Conservation (phyloP, 192 early-diverging fungal genomes). For the Coemansia sp. region DNA sequence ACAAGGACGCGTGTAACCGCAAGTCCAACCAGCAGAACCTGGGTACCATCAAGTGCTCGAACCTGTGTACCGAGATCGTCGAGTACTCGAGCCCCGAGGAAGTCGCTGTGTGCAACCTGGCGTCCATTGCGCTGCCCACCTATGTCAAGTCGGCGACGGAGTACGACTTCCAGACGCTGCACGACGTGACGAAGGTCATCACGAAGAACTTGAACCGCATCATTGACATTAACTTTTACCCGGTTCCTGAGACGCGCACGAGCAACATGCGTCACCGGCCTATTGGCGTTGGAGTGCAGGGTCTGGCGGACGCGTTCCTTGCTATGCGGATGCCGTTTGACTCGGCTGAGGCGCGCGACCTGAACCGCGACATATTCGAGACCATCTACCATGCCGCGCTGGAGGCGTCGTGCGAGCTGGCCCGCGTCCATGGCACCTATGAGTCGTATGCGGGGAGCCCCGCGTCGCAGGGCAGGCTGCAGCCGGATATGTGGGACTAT, state of each 20-base stretch:
- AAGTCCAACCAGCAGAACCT: conserved; percentile 99
- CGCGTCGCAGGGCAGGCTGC: conserved; percentile 86
- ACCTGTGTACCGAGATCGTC: conserved; percentile 98
- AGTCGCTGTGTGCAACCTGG: conserved; percentile 97
- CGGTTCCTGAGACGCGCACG: conserved; percentile 80
- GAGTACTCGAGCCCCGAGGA: conserved; percentile 96
- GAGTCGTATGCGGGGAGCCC: conserved; percentile 88
- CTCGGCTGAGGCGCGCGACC: conserved; percentile 74
- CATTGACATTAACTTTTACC: conserved; percentile 97
- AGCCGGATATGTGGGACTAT: conserved; percentile 94
- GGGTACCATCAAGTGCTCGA: conserved; percentile 98
- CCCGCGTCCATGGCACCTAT: conserved; percentile 78
- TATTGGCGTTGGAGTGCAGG: conserved; percentile 98
- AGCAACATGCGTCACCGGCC: conserved; percentile 96
- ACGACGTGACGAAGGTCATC: conserved; percentile 84
- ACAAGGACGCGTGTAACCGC: conserved; percentile 99
- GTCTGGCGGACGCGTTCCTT: conserved; percentile 96
- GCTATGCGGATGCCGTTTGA: conserved; percentile 95
- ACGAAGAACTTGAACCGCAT: conserved; percentile 95
- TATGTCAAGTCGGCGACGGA: conserved; percentile 73
- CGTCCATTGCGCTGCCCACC: conserved; percentile 87
- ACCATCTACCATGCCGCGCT: conserved; percentile 95
- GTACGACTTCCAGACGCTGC: conserved; percentile 88
- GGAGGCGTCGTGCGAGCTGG: conserved; percentile 90
- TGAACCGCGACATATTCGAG: conserved; percentile 94